Evolutionary conservation across 139 green algal species (phyloP).

Genomic region (Medakamo hakoo): DNA sequence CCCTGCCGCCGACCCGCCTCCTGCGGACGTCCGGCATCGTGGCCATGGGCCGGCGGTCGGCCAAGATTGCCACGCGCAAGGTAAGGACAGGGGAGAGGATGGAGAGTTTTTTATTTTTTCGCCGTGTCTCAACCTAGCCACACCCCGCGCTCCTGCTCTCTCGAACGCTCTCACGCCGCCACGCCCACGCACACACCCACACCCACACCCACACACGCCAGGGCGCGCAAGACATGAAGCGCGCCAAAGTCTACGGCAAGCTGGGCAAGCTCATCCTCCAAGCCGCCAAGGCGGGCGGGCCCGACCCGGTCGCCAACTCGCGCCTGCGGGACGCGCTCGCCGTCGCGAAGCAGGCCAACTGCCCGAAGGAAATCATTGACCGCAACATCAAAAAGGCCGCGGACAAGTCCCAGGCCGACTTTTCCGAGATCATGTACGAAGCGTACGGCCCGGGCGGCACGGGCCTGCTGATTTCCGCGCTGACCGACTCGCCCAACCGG

Average conservation of each 20-base stretch:
- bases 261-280: slow-evolving; percentile 80
- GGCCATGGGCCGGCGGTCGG: slow-evolving; percentile 38
- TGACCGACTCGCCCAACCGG: not conserved
- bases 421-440: slow-evolving; percentile 59
- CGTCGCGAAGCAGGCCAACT: slow-evolving; percentile 45
- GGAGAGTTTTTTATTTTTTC: too few species aligned
- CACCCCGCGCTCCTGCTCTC: too few species aligned
- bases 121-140: too few species aligned
- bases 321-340: slow-evolving; percentile 37
- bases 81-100: slow-evolving; percentile 22
- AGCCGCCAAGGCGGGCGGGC: slow-evolving; percentile 51
- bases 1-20: too few species aligned
- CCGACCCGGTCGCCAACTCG: slow-evolving; percentile 52
- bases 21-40: too few species aligned
- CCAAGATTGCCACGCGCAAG: slow-evolving; percentile 64
- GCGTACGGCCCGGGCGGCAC: too few species aligned
- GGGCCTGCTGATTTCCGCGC: too few species aligned
- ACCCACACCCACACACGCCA: not conserved
- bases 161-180: not conserved
- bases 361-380: slow-evolving; percentile 75
- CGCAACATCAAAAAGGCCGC: slow-evolving; percentile 74
- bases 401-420: slow-evolving; percentile 65
- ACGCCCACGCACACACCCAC: too few species aligned
- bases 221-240: slow-evolving; percentile 21
- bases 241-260: slow-evolving; percentile 71